phyloP scores from a whole-genome alignment of 2,329 filamentous ascomycete species.

The Colletotrichum salicis region DNA sequence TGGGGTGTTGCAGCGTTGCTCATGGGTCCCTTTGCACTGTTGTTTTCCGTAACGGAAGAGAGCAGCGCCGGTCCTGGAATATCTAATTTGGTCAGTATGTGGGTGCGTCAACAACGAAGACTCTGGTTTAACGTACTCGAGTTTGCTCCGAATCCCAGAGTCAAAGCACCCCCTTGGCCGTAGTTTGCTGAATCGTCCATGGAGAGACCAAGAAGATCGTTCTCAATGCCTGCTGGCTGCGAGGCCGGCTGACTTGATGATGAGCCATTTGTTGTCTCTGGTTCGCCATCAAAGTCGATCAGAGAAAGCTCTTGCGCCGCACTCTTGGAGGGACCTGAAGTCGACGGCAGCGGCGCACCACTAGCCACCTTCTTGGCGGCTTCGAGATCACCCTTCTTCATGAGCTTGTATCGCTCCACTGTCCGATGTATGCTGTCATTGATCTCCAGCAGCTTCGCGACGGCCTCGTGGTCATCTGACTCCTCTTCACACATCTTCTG shows the following conservation, averaged over 20 bases:
- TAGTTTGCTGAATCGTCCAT: conserved; percentile 75
- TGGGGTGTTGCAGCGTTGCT: conserved; percentile 45
- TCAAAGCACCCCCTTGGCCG: conserved; percentile 82
- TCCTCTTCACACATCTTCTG: conserved; percentile 99
- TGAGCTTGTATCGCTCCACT: conserved; percentile 91
- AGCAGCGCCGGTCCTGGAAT: conserved; percentile 73
- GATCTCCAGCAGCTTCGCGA: conserved; percentile 94
- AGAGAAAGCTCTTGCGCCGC: conserved; percentile 81
- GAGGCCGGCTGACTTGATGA: conserved; percentile 50
- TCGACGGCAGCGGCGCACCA: conserved; percentile 66
- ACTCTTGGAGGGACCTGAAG: conserved; percentile 61
- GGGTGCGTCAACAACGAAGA: background rate
- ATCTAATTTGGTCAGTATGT: conserved; percentile 55
- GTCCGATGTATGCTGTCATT: conserved; percentile 99
- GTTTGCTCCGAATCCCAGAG: conserved; percentile 80
- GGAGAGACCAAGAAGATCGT: conserved; percentile 89
- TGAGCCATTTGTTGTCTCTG: conserved; percentile 59
- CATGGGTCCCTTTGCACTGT: conserved; percentile 61
- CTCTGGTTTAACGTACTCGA: conserved; percentile 62
- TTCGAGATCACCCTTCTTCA: conserved; percentile 94
- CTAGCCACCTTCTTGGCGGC: conserved; percentile 85
- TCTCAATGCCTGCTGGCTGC: conserved; percentile 78
- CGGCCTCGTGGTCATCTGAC: conserved; percentile 94
- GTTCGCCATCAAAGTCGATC: conserved; percentile 85
- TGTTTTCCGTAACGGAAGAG: conserved; percentile 71